These are phyloP conservation scores for Coemansia sp. DNA, from an alignment of 192 early-diverging fungal genomes.

Conservation along the genomic window DNA sequence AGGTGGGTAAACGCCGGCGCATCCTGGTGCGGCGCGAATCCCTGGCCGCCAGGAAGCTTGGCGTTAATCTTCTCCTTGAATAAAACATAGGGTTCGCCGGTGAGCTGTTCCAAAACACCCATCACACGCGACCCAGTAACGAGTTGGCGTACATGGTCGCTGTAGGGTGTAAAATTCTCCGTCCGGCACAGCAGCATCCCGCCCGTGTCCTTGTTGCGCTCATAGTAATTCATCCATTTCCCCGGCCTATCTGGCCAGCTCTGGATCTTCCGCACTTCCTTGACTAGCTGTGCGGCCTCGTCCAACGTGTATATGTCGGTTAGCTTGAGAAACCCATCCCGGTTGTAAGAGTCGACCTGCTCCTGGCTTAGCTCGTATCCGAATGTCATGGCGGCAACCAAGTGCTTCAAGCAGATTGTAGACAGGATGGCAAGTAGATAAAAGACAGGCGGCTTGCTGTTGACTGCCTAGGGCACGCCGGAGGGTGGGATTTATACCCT, in stretches of 20 bases:
- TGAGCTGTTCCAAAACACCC: slow-evolving; percentile 47
- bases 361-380: slow-evolving; percentile 45
- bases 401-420: too few relatives aligned
- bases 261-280: slow-evolving; percentile 42
- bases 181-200: slow-evolving; percentile 55
- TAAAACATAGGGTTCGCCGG: slow-evolving; percentile 50
- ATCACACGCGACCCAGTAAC: slow-evolving; percentile 49
- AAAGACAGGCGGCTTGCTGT: too few relatives aligned
- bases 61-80: slow-evolving; percentile 64
- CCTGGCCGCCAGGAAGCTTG: slow-evolving; percentile 55
- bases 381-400: slow-evolving; percentile 18
- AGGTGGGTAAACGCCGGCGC: slow-evolving; percentile 58
- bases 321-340: slow-evolving; percentile 53
- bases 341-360: slow-evolving; percentile 47
- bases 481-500: too few relatives aligned
- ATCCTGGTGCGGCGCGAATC: slow-evolving; percentile 59
- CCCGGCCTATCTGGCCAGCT: slow-evolving; percentile 51
- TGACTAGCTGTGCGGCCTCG: slow-evolving; percentile 46
- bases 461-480: too few relatives aligned
- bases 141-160: slow-evolving; percentile 34
- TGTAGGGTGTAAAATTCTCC: slow-evolving; percentile 58
- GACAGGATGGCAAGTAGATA: too few relatives aligned
- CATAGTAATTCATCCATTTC: slow-evolving; percentile 66
- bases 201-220: slow-evolving; percentile 43
- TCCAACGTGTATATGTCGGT: slow-evolving; percentile 50